Evolutionary conservation across 2,329 filamentous ascomycete genomes (phyloP).

Genomic region (Talaromyces sp.): DNA sequence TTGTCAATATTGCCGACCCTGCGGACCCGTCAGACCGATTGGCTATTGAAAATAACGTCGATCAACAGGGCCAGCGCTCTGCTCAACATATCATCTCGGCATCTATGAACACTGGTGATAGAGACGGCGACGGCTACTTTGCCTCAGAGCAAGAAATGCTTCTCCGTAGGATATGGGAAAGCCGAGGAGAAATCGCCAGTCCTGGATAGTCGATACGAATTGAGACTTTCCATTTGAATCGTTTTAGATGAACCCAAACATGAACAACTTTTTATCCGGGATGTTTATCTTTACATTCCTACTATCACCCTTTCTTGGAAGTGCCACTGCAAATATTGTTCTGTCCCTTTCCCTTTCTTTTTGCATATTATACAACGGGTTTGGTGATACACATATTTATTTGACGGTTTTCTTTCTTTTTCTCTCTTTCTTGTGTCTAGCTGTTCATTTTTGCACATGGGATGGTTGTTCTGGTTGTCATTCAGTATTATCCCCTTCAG

Average conservation of each 20-base stretch:
- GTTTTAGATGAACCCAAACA: background rate
- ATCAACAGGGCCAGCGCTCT: constrained; percentile 23
- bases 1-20: constrained; percentile 20
- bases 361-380: background rate
- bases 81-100: constrained; percentile 19
- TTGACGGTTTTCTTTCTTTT: background rate
- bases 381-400: background rate
- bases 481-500: background rate
- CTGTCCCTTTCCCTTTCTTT: background rate
- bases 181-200: constrained; percentile 32
- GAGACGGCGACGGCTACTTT: constrained; percentile 19
- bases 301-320: background rate
- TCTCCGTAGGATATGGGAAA: constrained; percentile 40
- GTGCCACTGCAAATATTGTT: background rate
- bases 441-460: background rate
- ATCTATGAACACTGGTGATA: constrained; percentile 27
- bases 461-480: background rate
- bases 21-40: constrained; percentile 13
- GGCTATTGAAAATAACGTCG: constrained; percentile 21
- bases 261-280: background rate
- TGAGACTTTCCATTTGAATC: background rate
- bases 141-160: constrained; percentile 33
- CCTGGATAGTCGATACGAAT: constrained; percentile 19
- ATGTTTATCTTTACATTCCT: background rate
- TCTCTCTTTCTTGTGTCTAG: background rate